Evolutionary conservation across 139 green algal species (phyloP), one percentile per base, ranked within the genome.

Genomic region (Gonium pectorale): DNA sequence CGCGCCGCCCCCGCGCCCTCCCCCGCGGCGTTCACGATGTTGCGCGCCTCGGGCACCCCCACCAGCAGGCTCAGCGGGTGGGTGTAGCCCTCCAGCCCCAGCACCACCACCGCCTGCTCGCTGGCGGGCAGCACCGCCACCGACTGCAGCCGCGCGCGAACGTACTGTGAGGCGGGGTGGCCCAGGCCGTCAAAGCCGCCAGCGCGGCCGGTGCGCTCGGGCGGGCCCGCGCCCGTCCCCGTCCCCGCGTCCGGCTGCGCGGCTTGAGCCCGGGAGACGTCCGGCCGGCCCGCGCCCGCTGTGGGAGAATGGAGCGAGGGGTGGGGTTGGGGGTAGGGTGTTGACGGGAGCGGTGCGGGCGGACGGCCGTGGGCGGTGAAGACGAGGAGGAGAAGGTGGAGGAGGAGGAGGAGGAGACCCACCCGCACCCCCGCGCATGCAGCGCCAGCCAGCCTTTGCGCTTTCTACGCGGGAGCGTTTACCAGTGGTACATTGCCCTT

Each of bases 1-100:
- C 75, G 56, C 8, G n/a, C 37, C 54, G 37, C 35, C n/a, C 68
- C 68, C 13, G 13, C 46, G 46, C 46, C 46, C 46, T 11, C 60
- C 26, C 40, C 67, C 40, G 75, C 75, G 11, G 75, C 75, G 59
- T 73, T 83, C 21, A 83, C 60, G 26, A 83, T 38, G 22, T 29
- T 37, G 4, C 60, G n/a, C 41, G 60, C 75, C 60, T 83, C 75
- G 17, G 75, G 43, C 43, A 83, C 37, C 41, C 75, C 75, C 60
- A 83, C 60, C 56, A 83, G 62, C 75, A 83, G 62, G n/a, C 13
- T 83, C 11, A 83, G 60, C 62, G 75, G 75, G 40, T 63, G 75
- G 31, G 2, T 9, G 60, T 40, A 83, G 31, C 40, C n/a, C 5
- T 43, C 44, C 62, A 83, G 59, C 41, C 31, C 43, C 29, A 83